Conservation (phyloP, 129 eudicot genomes). For the Pseudognaphalium luteoalbum region DNA sequence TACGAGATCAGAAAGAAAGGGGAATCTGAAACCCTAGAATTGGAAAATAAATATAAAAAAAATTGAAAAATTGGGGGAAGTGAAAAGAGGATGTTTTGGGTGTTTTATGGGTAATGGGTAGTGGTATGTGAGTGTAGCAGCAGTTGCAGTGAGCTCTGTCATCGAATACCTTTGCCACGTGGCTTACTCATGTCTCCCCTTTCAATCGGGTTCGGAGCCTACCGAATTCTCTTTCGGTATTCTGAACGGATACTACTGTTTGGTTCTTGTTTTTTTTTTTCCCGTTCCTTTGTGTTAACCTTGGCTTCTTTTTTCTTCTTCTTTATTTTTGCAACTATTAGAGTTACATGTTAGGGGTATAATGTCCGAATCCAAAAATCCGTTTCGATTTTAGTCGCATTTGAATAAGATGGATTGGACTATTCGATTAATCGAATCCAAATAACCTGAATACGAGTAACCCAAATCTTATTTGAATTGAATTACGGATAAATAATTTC, state of each 20-base stretch:
- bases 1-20: conserved; percentile 15
- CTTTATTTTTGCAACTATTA: no score
- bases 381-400: no score
- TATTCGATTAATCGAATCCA: no score
- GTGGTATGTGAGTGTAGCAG: background rate
- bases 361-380: no score
- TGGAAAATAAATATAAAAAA: conserved; percentile 5
- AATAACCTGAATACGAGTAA: no score
- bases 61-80: conserved; percentile 18
- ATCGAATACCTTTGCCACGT: conserved; percentile 31
- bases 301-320: no score
- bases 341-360: no score
- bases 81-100: conserved; percentile 25
- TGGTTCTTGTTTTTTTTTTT: no score
- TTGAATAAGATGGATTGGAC: no score
- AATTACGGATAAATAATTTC: no score
- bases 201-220: conserved; percentile 22
- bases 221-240: background rate
- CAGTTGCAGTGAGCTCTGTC: conserved; percentile 37
- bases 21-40: conserved; percentile 29
- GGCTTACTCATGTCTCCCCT: conserved; percentile 23
- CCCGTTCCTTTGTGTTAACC: no score
- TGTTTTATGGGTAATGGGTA: conserved; percentile 11
- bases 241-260: background rate
- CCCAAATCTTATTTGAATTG: no score